Evolutionary conservation across 805 yeast species (phyloP), one percentile per base, ranked within the genome.

Genomic region (Cyberlindnera saturnus): DNA sequence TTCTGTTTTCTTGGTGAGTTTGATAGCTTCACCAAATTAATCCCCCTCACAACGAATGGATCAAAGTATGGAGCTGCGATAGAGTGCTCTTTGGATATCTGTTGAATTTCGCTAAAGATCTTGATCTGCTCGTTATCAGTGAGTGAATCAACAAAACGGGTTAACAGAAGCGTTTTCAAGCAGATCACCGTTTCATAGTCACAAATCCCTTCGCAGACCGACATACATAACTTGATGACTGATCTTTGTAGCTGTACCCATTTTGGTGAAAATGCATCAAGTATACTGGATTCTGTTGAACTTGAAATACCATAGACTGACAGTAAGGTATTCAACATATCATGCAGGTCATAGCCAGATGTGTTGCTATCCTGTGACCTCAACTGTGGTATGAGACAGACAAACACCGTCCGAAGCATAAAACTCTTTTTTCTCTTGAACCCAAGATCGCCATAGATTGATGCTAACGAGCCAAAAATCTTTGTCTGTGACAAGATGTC

Each of bases 391-490:
- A 70, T 56, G 10, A 81, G 54, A 2, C 77, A 64, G 6, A 75
- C 72, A 20, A 90, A 62, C 28, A 89, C 62, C n/a, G 79, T 75
- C 36, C 89, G 73, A 4, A 88, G 61, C 32, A 85, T 71, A 48
- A 90, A 79, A 0, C 86, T 78, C 49, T 79, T 72, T 53, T 89
- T 90, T 47, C 97, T 70, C 10, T 57, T 43, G 55, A 84, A 70
- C 1, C 80, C 79, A 38, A 88, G 66, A 28, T 73, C 75, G 3
- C 76, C 69, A 59, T 82, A 88, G 1, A 86, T 64, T 3, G 77
- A 58, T 0, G 93, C 83, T 48, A 90, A 63, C 0, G 84, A 73
- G 17, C 82, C 72, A 57, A 83, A 82, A 0, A 89, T 71, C 35
- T 75, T 67, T 43, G 81, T 71, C 54, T 82, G 89, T 6, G 80